A percentile compares a stretch with the other conserved stretches of the same genome.
phyloP scores from a whole-genome alignment of 768 basidiomycete species.

The Xanthoconium purpureum region DNA sequence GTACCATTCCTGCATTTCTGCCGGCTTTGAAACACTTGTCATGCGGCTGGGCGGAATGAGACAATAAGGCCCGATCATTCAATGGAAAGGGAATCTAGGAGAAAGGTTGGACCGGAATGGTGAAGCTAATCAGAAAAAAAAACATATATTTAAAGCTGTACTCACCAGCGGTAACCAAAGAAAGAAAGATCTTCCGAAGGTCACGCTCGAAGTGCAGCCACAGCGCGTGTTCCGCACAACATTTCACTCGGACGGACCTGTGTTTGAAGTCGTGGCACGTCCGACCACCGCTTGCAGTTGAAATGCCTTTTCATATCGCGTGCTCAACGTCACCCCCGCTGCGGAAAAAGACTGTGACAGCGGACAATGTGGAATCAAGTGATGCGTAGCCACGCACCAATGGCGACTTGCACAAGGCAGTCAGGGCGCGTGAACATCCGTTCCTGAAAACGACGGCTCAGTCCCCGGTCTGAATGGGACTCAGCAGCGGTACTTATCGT shows the following conservation, averaged over 20 bases:
- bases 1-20: too few species aligned
- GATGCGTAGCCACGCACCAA: neutral
- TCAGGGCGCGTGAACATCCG: too few species aligned
- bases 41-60: neutral
- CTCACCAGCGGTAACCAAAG: neutral
- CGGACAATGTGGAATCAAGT: neutral
- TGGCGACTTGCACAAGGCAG: neutral
- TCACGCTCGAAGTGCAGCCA: too few species aligned
- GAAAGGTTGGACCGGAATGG: neutral
- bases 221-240: neutral
- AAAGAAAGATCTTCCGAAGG: too few species aligned
- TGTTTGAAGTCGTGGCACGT: neutral
- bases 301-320: neutral
- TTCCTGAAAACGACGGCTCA: too few species aligned
- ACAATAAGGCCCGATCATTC: neutral
- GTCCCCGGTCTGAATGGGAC: too few species aligned
- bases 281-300: neutral
- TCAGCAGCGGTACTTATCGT: too few species aligned
- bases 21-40: neutral
- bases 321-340: neutral
- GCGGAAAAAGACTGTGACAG: neutral
- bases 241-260: neutral
- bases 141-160: too few species aligned
- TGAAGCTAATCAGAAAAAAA: too few species aligned
- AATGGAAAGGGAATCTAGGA: neutral